phyloP scores from a whole-genome alignment of 371 early-diverging fungal genomes.

The Apophysomyces elegans region DNA sequence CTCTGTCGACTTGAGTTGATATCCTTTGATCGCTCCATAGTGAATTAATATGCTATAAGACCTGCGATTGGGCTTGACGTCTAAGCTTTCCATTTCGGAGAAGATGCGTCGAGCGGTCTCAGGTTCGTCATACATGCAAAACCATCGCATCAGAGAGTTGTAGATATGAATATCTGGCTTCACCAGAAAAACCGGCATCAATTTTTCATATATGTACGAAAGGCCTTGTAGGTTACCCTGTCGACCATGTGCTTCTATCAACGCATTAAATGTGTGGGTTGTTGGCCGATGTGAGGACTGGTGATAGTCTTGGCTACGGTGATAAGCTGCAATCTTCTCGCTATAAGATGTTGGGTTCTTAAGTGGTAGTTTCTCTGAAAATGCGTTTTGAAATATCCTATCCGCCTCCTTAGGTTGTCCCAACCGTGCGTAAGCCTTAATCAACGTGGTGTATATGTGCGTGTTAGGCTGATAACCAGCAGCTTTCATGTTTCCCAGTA shows the following conservation, averaged over 20 bases:
- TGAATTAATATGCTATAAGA: slow-evolving; percentile 51
- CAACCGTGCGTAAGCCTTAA: slow-evolving; percentile 43
- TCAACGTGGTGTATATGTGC: slow-evolving; percentile 42
- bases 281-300: slow-evolving; percentile 24
- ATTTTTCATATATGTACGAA: slow-evolving; percentile 34
- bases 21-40: slow-evolving; percentile 42
- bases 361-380: slow-evolving; percentile 16
- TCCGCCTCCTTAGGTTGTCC: slow-evolving; percentile 39
- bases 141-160: slow-evolving; percentile 47
- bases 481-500: slow-evolving; percentile 28
- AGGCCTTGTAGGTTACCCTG: slow-evolving; percentile 34
- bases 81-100: slow-evolving; percentile 40
- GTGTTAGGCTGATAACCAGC: slow-evolving; percentile 31
- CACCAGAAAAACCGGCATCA: slow-evolving; percentile 40
- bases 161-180: slow-evolving; percentile 31
- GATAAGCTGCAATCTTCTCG: slow-evolving; percentile 13
- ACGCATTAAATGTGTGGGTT: slow-evolving; percentile 35
- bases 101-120: slow-evolving; percentile 40
- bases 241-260: slow-evolving; percentile 49
- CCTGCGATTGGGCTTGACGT: slow-evolving; percentile 38
- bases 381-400: slow-evolving; percentile 28
- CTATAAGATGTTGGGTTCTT: slow-evolving; percentile 13
- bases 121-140: slow-evolving; percentile 34
- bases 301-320: slow-evolving; percentile 5
- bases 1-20: slow-evolving; percentile 40